Evolutionary conservation across 768 basidiomycete species (phyloP), one percentile per base, ranked within the genome.

Genomic region (Chiua virens): DNA sequence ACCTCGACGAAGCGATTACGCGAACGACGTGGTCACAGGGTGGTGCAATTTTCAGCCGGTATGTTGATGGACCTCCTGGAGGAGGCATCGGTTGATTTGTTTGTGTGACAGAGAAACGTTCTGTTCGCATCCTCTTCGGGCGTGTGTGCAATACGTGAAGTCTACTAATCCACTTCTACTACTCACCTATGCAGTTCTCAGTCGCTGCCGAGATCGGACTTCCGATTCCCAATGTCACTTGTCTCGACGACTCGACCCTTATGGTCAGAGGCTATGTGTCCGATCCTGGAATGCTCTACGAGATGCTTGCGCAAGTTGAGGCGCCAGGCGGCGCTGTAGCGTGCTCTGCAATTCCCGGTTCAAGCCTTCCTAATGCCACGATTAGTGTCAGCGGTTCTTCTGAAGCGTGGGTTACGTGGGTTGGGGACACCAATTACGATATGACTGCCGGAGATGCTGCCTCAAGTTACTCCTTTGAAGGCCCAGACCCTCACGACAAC

Each of bases 381-480:
- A 49, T 89, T 20, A 67, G 66, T 28, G 72, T 89, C 14, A 64
- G 62, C 8, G 65, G 71, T 18, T 72, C 78, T 23, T 69, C 70
- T 2, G 81, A 83, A 51, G 74, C 82, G 0, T 86, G 81, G 83
- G 67, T 88, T 56, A 79, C 80, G 8, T 89, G 86, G 86, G 79
- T 82, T 17, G 87, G 86, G n/a, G 85, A 76, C 25, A 89, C 88
- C 15, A 77, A 88, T 42, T 89, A 83, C 62, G 72, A 80, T 53
- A 79, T 82, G 66, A 65, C 79, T 54, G 81, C 86, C 1, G 87
- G 87, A 27, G 76, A 80, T 54, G 71, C 69, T 4, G 74, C 75
- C 14, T 75, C 75, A 60, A 65, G 70, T 38, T 89, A 82, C 59
- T 77, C 85, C 4, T 90, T 90, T 75, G 64, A 71, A 27, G 86